Evolutionary conservation across 352 stramenopile species (phyloP), one percentile per base, ranked within the genome.

Genomic region (Phytophthora fragariae): DNA sequence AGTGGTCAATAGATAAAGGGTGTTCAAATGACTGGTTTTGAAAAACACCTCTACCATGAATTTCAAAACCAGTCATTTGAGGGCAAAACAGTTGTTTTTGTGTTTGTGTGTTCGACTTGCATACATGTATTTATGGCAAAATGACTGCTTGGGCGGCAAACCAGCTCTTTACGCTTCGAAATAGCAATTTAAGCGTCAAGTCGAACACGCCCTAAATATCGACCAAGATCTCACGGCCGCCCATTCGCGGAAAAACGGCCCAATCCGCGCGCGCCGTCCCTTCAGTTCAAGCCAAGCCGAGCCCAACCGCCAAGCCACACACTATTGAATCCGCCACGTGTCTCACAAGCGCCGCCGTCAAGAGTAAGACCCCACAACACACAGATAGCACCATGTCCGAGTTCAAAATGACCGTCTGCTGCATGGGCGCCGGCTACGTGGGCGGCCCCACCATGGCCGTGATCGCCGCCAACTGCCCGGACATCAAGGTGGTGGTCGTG

Each of bases 401-500:
- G 39, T 94, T 94, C 63, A 89, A 92, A 73, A 90, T 95, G 86
- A 95, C 88, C 44, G 96, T 99, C 70, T 98, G 96, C 79, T 99
- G 97, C 88, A 98, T 99, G 88, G 97, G 97, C 72, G 97, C 97
- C 33, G 97, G 98, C 31, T 99, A 99, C 80, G 98, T 99, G 47
- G 98, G 98, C 72, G 98, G 98, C 15, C 98, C 98, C 2, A 99
- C 98, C 33, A 99, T 99, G 98, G 98, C 98, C 6, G 97, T 99
- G 41, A 99, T 99, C 88, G 98, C 98, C 17, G 88, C 93, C 57
- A 92, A 97, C 73, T 99, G 98, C 77, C 98, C 98, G 4, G 91
- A 99, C 79, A 96, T 99, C 78, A 97, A 97, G 65, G 98, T 99
- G 29, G 97, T 97, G 21, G 98, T 99, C 3, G 97, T 99, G 11